Evolutionary conservation across 2,329 filamentous ascomycete genomes (phyloP), one percentile per base, ranked within the genome.

Genomic region (Thelonectria rubi): DNA sequence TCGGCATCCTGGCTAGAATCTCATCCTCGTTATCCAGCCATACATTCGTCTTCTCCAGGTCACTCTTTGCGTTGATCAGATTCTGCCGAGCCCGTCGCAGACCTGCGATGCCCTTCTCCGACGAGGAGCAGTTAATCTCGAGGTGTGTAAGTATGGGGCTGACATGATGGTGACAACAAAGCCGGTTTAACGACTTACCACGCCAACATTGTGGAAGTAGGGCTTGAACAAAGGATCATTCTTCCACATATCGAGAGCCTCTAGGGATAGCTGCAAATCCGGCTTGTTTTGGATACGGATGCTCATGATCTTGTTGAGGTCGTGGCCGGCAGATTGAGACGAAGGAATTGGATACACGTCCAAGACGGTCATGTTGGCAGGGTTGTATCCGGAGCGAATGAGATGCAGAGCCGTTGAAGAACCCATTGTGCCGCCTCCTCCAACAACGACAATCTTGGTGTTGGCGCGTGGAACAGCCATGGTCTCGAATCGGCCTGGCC

Each of bases 291-390:
- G 45, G 5, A 55, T n/a, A 5, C 57, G 51, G 26, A 55, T 46
- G 26, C 51, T 60, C 57, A 60, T 55, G 37, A 60, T 55, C 45
- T 60, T 60, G 51, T 60, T 55, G 15, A 60, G 37, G 14, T 55
- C 57, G 9, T 11, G 40, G 5, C 51, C 51, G 12, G 50, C 51
- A 18, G 57, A 60, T 26, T 55, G 51, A 11, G 37, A 40, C 11
- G 51, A 60, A 55, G 56, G 57, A n/a, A 60, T 55, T 26, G 57
- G 57, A 26, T 50, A 55, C n/a, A 55, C 45, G 39, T 60, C 57
- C 17, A 55, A 18, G 34, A 60, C 58, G 11, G 52, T 60, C 9
- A 60, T 56, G 18, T 60, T 56, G 3, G 51, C 49, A 7, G 57
- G 51, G 17, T 18, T 34, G 14, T 60, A 60, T 40, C 52, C 52